Percentiles rank a stretch among this genome's conserved stretches.
Conservation (phyloP, 768 basidiomycete genomes). For the Auriscalpium microsporum region DNA sequence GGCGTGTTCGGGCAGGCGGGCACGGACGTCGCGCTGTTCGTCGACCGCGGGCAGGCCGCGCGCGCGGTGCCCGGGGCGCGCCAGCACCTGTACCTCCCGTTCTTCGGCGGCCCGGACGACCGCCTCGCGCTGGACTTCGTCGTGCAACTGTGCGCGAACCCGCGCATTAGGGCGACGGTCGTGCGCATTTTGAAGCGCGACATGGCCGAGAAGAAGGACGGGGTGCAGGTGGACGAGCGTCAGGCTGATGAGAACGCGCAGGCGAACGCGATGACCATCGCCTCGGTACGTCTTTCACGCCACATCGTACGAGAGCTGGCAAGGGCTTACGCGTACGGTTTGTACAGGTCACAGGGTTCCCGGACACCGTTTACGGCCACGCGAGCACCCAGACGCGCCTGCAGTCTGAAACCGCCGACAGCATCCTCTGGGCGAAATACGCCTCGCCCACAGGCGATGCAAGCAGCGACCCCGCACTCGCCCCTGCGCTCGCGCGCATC, state of each 20-base stretch:
- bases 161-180: constrained; percentile 64
- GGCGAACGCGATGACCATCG: constrained; percentile 30
- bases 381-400: constrained; percentile 55
- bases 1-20: constrained; percentile 63
- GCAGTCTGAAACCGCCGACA: constrained; percentile 81
- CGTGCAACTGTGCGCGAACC: constrained; percentile 70
- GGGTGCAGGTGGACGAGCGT: constrained; percentile 17
- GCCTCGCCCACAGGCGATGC: constrained; percentile 22
- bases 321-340: background rate
- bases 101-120: constrained; percentile 94
- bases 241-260: constrained; percentile 15
- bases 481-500: constrained; percentile 44
- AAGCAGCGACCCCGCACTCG: constrained; percentile 12
- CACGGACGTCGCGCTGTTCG: constrained; percentile 75
- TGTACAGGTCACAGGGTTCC: constrained; percentile 30
- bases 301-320: background rate
- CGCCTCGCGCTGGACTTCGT: constrained; percentile 79
- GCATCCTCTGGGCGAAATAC: constrained; percentile 63
- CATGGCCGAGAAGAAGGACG: constrained; percentile 13
- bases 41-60: constrained; percentile 50
- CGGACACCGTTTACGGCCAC: constrained; percentile 66
- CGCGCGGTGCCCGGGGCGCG: constrained; percentile 22
- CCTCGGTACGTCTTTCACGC: constrained; percentile 24
- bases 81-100: constrained; percentile 76
- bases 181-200: constrained; percentile 53